These are phyloP conservation scores for Pouteria campechiana DNA, from an alignment of 179 eudicot genomes.

Conservation along the genomic window DNA sequence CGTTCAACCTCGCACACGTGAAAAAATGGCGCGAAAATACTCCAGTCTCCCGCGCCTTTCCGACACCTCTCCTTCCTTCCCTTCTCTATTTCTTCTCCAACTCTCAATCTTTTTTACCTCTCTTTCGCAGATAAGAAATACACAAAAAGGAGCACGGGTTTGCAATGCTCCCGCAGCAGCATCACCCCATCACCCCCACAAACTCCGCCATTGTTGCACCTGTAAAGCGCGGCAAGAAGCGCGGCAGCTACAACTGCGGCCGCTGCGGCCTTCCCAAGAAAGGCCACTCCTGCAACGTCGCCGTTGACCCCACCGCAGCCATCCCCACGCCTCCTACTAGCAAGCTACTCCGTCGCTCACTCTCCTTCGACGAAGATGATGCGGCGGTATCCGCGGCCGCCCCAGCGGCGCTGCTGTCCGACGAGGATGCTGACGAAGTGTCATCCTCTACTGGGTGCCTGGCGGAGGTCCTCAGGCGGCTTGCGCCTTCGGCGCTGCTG, in stretches of 20 bases:
- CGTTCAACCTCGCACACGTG: too few species aligned
- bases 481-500: slow-evolving; percentile 58
- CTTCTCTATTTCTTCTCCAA: background rate
- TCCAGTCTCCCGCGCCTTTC: slow-evolving; percentile 10
- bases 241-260: slow-evolving; percentile 84
- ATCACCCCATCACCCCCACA: slow-evolving; percentile 30
- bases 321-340: slow-evolving; percentile 6
- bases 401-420: too few species aligned
- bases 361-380: slow-evolving; percentile 56
- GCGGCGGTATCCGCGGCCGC: slow-evolving; percentile 10
- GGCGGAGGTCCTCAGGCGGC: slow-evolving; percentile 60
- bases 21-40: slow-evolving; percentile 7
- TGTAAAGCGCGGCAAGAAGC: slow-evolving; percentile 34
- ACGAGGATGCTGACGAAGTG: slow-evolving; percentile 10
- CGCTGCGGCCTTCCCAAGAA: slow-evolving; percentile 76
- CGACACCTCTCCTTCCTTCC: background rate
- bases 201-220: slow-evolving; percentile 19
- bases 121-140: background rate
- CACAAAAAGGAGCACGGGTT: slow-evolving; percentile 33
- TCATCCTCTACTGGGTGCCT: slow-evolving; percentile 29
- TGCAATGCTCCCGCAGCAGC: too few species aligned
- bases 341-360: slow-evolving; percentile 33
- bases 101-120: background rate
- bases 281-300: slow-evolving; percentile 54
- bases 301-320: slow-evolving; percentile 8